Evolutionary conservation across 352 stramenopile genomes (phyloP).

Genomic region (Globisporangium okanoganense): DNA sequence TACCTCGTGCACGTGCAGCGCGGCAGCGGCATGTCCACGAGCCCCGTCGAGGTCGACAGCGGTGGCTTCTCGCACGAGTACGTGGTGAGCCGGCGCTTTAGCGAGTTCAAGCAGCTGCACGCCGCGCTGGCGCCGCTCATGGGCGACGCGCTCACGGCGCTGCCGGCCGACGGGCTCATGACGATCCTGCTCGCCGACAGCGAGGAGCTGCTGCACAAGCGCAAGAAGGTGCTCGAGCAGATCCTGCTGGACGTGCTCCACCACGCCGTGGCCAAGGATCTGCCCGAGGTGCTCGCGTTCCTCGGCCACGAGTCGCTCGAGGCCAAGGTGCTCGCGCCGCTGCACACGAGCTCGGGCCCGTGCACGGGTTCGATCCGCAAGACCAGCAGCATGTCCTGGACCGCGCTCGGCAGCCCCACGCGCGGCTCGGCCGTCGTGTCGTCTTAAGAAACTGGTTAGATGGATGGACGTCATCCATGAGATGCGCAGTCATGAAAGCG

Average conservation of each 20-base stretch:
- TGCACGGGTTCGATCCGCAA: conserved; percentile 73
- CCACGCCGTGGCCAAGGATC: conserved; percentile 57
- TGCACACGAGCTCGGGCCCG: conserved; percentile 37
- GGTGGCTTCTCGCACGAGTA: conserved; percentile 67
- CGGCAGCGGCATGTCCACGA: conserved; percentile 21
- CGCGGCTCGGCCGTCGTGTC: conserved; percentile 14
- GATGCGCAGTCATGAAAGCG: not conserved
- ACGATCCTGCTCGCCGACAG: conserved; percentile 72
- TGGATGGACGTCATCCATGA: not conserved
- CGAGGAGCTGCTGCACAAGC: conserved; percentile 52
- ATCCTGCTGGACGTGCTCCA: conserved; percentile 52
- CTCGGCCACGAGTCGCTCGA: conserved; percentile 50
- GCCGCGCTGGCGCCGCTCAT: conserved; percentile 48
- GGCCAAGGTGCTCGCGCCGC: conserved; percentile 42
- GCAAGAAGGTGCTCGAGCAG: conserved; percentile 56
- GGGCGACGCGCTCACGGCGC: conserved; percentile 46
- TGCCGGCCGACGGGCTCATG: conserved; percentile 70
- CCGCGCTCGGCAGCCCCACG: conserved; percentile 23
- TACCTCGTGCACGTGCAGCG: conserved; percentile 67
- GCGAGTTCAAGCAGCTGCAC: conserved; percentile 76
- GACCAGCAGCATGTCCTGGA: conserved; percentile 64
- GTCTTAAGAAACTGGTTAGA: not conserved
- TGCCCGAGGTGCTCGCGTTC: conserved; percentile 63
- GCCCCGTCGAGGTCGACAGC: conserved; percentile 21
- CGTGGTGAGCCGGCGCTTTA: conserved; percentile 63